phyloP scores from a whole-genome alignment of 331 rosid species.

The Cucumis variabilis region DNA sequence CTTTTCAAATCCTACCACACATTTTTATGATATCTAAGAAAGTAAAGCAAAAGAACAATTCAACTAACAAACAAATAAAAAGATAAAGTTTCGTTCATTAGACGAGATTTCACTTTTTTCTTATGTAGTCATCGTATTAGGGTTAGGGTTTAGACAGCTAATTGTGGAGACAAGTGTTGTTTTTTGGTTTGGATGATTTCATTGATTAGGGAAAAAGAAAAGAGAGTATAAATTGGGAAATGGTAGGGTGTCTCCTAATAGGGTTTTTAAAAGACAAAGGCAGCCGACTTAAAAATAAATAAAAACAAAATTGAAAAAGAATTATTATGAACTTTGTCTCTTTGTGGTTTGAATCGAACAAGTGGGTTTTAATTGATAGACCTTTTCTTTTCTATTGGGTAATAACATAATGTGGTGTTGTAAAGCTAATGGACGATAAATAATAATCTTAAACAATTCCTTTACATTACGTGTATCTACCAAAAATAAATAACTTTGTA shows the following conservation, averaged over 20 bases:
- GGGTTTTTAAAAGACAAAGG: not conserved
- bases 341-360: conserved; percentile 1
- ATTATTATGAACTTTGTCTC: not conserved
- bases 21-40: too few relatives aligned
- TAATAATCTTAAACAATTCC: not conserved
- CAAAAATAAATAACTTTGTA: not conserved
- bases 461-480: not conserved
- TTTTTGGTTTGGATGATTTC: too few relatives aligned
- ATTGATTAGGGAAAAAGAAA: too few relatives aligned
- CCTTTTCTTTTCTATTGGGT: not conserved
- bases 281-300: not conserved
- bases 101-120: too few relatives aligned
- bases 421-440: conserved; percentile 24
- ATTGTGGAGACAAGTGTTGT: too few relatives aligned
- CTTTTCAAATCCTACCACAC: too few relatives aligned
- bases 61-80: too few relatives aligned
- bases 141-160: too few relatives aligned
- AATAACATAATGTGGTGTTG: conserved; percentile 28
- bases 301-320: not conserved
- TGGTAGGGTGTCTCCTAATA: not conserved
- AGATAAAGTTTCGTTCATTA: too few relatives aligned
- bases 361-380: not conserved
- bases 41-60: too few relatives aligned
- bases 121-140: too few relatives aligned
- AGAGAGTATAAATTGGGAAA: not conserved